A percentile compares a stretch with the other conserved stretches of the same genome.
These are phyloP conservation scores for Clathrospora elynae DNA, from an alignment of 2,329 filamentous ascomycete genomes.

Conservation along the genomic window DNA sequence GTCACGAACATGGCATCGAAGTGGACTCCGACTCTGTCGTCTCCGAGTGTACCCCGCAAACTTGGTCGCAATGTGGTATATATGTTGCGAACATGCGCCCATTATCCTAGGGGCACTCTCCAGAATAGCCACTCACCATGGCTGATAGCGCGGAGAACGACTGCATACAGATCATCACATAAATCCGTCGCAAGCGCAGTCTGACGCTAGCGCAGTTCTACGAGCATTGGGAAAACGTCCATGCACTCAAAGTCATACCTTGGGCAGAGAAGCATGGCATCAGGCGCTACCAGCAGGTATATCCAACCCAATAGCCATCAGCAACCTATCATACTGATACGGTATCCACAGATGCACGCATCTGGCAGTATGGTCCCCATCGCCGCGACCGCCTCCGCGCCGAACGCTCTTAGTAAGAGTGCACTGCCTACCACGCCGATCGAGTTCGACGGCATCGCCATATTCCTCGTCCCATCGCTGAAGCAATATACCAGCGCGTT, in stretches of 20 bases:
- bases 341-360: constrained; percentile 19
- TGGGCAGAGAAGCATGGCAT: constrained; percentile 46
- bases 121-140: neutral
- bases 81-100: neutral
- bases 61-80: neutral
- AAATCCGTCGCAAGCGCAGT: constrained; percentile 38
- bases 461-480: constrained; percentile 38
- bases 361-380: constrained; percentile 22
- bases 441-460: constrained; percentile 40
- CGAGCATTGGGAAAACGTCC: constrained; percentile 44
- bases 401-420: constrained; percentile 24
- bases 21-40: too few relatives aligned
- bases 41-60: too few relatives aligned
- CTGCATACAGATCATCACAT: constrained; percentile 23
- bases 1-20: too few relatives aligned
- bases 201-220: constrained; percentile 43
- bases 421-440: constrained; percentile 17
- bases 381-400: constrained; percentile 13
- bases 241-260: constrained; percentile 42
- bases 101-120: neutral
- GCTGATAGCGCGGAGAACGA: constrained; percentile 2
- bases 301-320: neutral
- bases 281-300: constrained; percentile 43
- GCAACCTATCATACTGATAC: neutral
- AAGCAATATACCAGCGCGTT: constrained; percentile 36